Percentiles rank a stretch among this genome's conserved stretches.
Conservation (phyloP, 1,284 basidiomycete species). For the Naganishia sp. region DNA sequence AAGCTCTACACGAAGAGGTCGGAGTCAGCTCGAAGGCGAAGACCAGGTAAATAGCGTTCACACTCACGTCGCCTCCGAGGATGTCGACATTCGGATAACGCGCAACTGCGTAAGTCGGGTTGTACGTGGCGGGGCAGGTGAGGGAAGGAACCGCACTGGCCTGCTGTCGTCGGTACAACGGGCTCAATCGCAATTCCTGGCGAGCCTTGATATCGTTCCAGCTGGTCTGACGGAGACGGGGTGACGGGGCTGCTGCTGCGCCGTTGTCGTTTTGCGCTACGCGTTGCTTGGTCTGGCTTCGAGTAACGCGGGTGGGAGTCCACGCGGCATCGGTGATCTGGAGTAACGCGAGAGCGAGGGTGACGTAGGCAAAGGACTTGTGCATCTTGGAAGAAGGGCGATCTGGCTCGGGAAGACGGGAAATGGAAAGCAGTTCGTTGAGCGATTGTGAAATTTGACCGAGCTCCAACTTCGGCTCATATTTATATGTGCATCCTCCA, state of each 20-base stretch:
- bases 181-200: conserved; percentile 2
- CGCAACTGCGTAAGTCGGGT: neutral
- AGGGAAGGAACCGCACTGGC: conserved; percentile 3
- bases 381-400: neutral
- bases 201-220: conserved; percentile 22
- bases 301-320: conserved; percentile 2
- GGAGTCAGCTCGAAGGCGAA: no score
- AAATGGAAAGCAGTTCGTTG: no score
- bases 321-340: neutral
- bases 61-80: conserved; percentile 9
- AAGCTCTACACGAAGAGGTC: neutral
- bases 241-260: conserved; percentile 1
- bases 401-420: no score
- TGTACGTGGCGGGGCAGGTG: conserved; percentile 1
- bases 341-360: neutral
- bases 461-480: no score
- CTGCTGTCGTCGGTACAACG: conserved; percentile 10
- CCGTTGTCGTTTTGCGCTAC: neutral
- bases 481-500: no score
- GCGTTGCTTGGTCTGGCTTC: neutral
- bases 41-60: neutral
- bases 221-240: conserved; percentile 10
- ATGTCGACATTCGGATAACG: conserved; percentile 16
- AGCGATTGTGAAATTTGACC: no score
- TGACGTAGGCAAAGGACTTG: neutral